phyloP scores from a whole-genome alignment of 768 basidiomycete species.

The Hirschioporus abietinus region DNA sequence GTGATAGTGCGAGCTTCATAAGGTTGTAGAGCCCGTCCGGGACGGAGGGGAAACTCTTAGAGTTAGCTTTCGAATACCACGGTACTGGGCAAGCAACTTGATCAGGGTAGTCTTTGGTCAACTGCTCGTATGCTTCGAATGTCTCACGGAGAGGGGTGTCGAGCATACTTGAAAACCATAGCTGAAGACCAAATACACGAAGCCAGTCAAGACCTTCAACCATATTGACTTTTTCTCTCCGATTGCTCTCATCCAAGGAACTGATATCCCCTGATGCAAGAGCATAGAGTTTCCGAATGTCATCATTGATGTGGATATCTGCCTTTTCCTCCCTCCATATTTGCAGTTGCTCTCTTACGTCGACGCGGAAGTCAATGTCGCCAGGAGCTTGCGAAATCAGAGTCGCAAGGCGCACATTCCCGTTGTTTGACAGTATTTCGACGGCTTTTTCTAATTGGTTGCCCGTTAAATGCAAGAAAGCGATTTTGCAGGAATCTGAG shows the following conservation, averaged over 20 bases:
- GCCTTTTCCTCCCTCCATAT: slow-evolving; percentile 80
- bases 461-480: slow-evolving; percentile 80
- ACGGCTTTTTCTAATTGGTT: slow-evolving; percentile 85
- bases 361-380: slow-evolving; percentile 65
- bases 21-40: slow-evolving; percentile 78
- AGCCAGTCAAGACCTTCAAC: slow-evolving; percentile 88
- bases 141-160: slow-evolving; percentile 67
- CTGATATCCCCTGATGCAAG: slow-evolving; percentile 74
- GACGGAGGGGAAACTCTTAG: slow-evolving; percentile 26
- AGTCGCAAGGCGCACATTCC: slow-evolving; percentile 82
- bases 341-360: slow-evolving; percentile 68
- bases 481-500: slow-evolving; percentile 39
- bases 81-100: slow-evolving; percentile 52
- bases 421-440: slow-evolving; percentile 63
- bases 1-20: slow-evolving; percentile 69
- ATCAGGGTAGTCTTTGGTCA: slow-evolving; percentile 30
- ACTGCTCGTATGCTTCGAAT: slow-evolving; percentile 53
- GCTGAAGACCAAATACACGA: slow-evolving; percentile 79
- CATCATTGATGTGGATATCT: slow-evolving; percentile 60
- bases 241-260: slow-evolving; percentile 48
- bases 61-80: slow-evolving; percentile 42
- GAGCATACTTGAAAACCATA: slow-evolving; percentile 83
- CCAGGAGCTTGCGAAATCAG: slow-evolving; percentile 85
- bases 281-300: slow-evolving; percentile 76
- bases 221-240: slow-evolving; percentile 54